phyloP scores from a whole-genome alignment of 805 yeast genomes.

The Lachancea waltii region DNA sequence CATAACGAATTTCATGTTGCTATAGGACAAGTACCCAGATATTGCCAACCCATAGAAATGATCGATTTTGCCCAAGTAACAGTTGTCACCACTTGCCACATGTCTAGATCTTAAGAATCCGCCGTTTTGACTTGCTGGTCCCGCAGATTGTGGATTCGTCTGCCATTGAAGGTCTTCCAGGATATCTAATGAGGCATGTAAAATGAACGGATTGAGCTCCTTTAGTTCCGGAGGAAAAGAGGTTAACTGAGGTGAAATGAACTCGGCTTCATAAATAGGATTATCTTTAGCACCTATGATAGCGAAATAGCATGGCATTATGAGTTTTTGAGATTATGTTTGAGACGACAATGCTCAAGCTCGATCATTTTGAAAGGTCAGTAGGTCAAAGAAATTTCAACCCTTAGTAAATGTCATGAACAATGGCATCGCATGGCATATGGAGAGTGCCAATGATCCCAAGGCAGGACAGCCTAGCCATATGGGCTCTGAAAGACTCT shows the following conservation, averaged over 20 bases:
- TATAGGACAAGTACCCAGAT: conserved; percentile 84
- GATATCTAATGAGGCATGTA: conserved; percentile 85
- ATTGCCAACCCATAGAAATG: conserved; percentile 75
- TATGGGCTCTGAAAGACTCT: conserved; percentile 4
- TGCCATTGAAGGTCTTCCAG: conserved; percentile 88
- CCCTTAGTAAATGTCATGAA: neutral
- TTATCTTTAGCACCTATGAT: conserved; percentile 81
- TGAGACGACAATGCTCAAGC: too few species aligned
- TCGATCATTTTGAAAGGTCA: neutral
- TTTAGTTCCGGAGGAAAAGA: conserved; percentile 59
- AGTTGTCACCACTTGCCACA: conserved; percentile 21
- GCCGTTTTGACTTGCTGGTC: conserved; percentile 5
- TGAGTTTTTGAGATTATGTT: neutral
- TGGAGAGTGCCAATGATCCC: neutral
- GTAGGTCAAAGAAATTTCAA: neutral
- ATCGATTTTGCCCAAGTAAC: conserved; percentile 71
- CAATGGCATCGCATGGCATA: neutral
- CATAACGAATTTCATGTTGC: conserved; percentile 75
- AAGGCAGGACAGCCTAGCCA: conserved; percentile 1
- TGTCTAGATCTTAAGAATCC: conserved; percentile 28
- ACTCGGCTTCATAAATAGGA: conserved; percentile 83
- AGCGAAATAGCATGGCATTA: conserved; percentile 49
- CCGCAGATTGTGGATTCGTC: conserved; percentile 35
- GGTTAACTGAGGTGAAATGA: conserved; percentile 25
- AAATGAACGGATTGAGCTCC: conserved; percentile 80